Percentiles rank a stretch among this genome's conserved stretches.
Evolutionary conservation across 73 alveolate genomes (phyloP).

Genomic region (Paramecium pentaurelia): DNA sequence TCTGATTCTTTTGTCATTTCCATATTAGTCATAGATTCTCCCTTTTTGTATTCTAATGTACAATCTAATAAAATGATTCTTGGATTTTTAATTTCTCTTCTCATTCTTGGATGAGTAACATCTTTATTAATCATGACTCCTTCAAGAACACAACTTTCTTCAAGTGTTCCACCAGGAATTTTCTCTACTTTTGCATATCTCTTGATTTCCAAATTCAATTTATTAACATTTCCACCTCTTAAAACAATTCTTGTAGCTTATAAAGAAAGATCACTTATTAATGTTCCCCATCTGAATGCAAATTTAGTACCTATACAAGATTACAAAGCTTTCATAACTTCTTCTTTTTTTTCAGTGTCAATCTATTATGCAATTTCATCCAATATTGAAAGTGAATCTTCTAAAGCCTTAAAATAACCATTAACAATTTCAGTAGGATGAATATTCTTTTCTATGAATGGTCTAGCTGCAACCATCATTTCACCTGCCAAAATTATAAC

Average conservation of each 20-base stretch:
- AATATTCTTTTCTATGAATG: slow-evolving; percentile 82
- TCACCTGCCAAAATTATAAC: slow-evolving; percentile 99
- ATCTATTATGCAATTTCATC: slow-evolving; percentile 77
- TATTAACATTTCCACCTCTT: slow-evolving; percentile 76
- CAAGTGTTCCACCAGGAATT: slow-evolving; percentile 84
- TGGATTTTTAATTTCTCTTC: slow-evolving; percentile 93
- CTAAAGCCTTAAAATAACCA: slow-evolving; percentile 96
- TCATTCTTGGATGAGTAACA: slow-evolving; percentile 98
- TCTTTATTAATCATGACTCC: slow-evolving; percentile 99
- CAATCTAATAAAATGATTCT: slow-evolving; percentile 98
- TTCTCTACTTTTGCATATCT: slow-evolving; percentile 88
- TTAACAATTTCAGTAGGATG: slow-evolving; percentile 95
- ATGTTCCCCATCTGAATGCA: slow-evolving; percentile 93
- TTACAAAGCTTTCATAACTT: slow-evolving; percentile 80
- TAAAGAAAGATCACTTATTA: slow-evolving; percentile 80
- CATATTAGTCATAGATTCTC: slow-evolving; percentile 97
- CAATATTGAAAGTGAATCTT: slow-evolving; percentile 79
- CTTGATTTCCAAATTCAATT: slow-evolving; percentile 81
- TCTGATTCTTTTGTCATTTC: slow-evolving; percentile 98
- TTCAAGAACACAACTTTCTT: slow-evolving; percentile 82
- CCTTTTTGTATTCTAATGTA: slow-evolving; percentile 98
- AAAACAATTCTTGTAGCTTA: slow-evolving; percentile 90
- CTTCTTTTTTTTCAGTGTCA: slow-evolving; percentile 78
- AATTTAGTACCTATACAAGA: slow-evolving; percentile 94
- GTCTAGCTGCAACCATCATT: slow-evolving; percentile 90